A percentile compares a stretch with the other conserved stretches of the same genome.
Conservation (phyloP, 202 grass and related monocot genomes). For the Eragrostis tef region DNA sequence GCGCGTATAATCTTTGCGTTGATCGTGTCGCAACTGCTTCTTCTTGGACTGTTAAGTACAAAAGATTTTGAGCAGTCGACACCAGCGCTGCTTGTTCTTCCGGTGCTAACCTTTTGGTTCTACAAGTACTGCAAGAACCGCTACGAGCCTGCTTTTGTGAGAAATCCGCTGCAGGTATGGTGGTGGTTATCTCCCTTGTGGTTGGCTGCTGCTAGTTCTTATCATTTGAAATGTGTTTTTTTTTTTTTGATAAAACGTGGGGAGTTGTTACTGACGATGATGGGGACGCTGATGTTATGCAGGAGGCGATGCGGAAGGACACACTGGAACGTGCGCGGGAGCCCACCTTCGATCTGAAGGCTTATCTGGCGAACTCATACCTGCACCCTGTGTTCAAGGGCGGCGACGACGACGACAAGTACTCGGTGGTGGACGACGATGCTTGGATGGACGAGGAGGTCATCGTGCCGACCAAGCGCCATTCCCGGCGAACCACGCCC, state of each 20-base stretch:
- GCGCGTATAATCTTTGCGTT: constrained; percentile 71
- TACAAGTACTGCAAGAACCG: constrained; percentile 77
- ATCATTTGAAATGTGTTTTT: too few species aligned
- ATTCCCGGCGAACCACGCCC: constrained; percentile 72
- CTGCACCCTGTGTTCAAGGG: constrained; percentile 89
- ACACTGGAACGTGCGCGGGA: constrained; percentile 79
- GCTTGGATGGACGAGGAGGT: constrained; percentile 51
- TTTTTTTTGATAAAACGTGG: too few species aligned
- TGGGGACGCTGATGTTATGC: not conserved
- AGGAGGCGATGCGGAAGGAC: constrained; percentile 99
- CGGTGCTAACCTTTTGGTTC: constrained; percentile 85
- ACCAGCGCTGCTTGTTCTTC: constrained; percentile 74
- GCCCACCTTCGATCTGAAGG: constrained; percentile 71
- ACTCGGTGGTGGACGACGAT: constrained; percentile 30
- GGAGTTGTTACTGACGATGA: too few species aligned
- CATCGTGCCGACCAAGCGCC: constrained; percentile 86
- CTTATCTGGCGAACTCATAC: constrained; percentile 67
- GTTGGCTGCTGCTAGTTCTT: too few species aligned
- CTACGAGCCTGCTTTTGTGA: constrained; percentile 77
- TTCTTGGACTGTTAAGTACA: constrained; percentile 79
- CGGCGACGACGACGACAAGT: constrained; percentile 37
- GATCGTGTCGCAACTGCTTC: constrained; percentile 75
- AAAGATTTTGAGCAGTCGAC: constrained; percentile 63
- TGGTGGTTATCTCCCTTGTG: too few species aligned
- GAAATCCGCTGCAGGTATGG: constrained; percentile 79